Base-by-base conservation (phyloP, 2,329 filamentous ascomycete genomes). In the Meredithiella fracta region DNA sequence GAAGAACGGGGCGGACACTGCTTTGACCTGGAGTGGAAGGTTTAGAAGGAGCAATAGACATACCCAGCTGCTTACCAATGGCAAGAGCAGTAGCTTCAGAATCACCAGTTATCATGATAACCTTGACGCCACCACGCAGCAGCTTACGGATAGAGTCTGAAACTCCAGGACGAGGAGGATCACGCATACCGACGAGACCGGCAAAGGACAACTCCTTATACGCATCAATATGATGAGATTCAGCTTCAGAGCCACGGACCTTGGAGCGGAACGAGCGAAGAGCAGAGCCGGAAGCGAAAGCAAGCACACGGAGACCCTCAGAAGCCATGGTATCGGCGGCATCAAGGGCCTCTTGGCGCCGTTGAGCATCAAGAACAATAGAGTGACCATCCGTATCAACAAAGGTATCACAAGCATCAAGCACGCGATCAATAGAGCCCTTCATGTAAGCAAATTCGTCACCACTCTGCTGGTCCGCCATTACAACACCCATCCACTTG, bases 91-190 rank as follows among this genome's bases (percentile, higher is more conserved):
- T 98, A 1, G 88, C 88, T 67, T 97, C 89, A 15, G 92, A 88
- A 67, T 98, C 92, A 58, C 92, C 92, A 8, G 92, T 98, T 62
- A 98, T 97, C 92, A 98, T 98, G 63, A 98, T 94, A 51, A 98
- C 87, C 67, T 89, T 92, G 60, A 98, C 92, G 40, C 91, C 91
- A 55, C 92, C 92, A 51, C 88, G 82, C 83, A 97, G 91, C 56
- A 98, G 73, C 60, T 85, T 83, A 62, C 87, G 79, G 62, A 98
- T 96, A 4, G 91, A 89, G 60, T 84, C 83, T 62, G 88, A 85
- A 7, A 98, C 92, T 47, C 89, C 89, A 61, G 89, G 87, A 52
- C 92, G 78, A 2, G 92, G 92, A 3, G 92, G 92, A 66, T 98
- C 92, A 62, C 88, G 95, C 91, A 98, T 98, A 51, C 92, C 92